Evolutionary conservation across 805 yeast genomes (phyloP), one percentile per base, ranked within the genome.

Genomic region (Barnettozyma californica): DNA sequence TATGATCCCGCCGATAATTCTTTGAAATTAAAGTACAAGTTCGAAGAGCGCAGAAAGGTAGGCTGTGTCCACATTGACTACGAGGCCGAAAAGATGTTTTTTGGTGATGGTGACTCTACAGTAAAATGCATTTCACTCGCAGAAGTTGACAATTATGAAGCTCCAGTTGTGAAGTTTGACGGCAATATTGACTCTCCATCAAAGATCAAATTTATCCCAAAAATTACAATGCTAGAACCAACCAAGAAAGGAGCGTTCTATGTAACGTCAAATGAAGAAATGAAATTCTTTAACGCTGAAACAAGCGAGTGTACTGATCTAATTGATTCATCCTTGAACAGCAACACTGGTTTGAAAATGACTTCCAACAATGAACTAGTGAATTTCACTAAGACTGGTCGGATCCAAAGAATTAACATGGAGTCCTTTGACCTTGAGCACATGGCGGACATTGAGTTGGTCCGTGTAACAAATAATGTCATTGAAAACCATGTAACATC

Each of bases 371-470:
- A 60, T 1, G 63, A 67, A 5, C 43, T 71, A 3, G 36, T 75
- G 0, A 55, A 68, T 13, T 77, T 72, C 71, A 75, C 81, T 0
- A 68, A 65, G 37, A 60, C 58, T 29, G 83, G 82, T 0, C 48
- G 49, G 0, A 54, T 76, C 11, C 73, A 71, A 44, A 53, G 46
- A 20, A 49, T 73, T 5, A 46, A 55, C 9, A 48, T 50, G 5
- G 58, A 56, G 2, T 53, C 51, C 2, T 49, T 53, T 9, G 52
- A 54, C 20, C 40, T 58, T 20, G 40, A 47, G 5, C 41, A 43
- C 10, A 47, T 49, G 8, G 34, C 46, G 0, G 29, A 42, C 1
- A 23, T 63, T 20, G 49, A 56, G 21, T 46, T 60, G 57, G 66
- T 26, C 27, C 62, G 26, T 55, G 54, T 55, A 9, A 46, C 61